Conservation (phyloP, 2,329 filamentous ascomycete species). For the Aspergillus glaucus region DNA sequence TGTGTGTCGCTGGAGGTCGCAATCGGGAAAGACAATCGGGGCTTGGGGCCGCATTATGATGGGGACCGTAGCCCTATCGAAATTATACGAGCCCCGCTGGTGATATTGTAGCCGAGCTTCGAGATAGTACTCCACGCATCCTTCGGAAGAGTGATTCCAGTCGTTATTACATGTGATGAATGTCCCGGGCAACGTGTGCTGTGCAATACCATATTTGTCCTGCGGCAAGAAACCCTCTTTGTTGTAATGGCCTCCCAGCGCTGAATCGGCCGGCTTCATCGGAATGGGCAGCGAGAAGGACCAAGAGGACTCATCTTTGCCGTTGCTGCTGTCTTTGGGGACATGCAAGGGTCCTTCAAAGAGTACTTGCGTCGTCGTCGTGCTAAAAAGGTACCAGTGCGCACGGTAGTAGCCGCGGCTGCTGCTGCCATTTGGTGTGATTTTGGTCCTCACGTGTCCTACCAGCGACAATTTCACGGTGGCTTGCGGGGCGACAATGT, state of each 20-base stretch:
- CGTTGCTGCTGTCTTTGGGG: not conserved
- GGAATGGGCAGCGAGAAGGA: conserved; percentile 13
- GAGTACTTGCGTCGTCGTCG: conserved; percentile 2
- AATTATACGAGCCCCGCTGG: not conserved
- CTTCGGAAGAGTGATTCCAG: conserved; percentile 8
- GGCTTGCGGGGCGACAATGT: conserved; percentile 13
- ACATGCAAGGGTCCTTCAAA: conserved; percentile 13
- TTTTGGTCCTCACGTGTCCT: conserved; percentile 11
- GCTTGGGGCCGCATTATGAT: conserved; percentile 10
- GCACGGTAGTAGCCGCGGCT: conserved; percentile 3
- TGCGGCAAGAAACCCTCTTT: conserved; percentile 10
- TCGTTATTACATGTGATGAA: conserved; percentile 4
- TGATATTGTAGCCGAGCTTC: conserved; percentile 20
- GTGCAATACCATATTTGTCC: conserved; percentile 1
- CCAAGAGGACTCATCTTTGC: conserved; percentile 7
- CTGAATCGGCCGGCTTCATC: not conserved
- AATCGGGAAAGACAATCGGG: not conserved
- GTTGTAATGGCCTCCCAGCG: not conserved
- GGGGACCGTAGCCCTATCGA: conserved; percentile 7
- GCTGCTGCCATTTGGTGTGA: not conserved
- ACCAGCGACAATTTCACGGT: conserved; percentile 8
- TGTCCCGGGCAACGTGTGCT: conserved; percentile 8
- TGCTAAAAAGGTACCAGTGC: conserved; percentile 7
- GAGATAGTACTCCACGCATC: conserved; percentile 34
- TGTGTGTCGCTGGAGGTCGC: not conserved